Evolutionary conservation across 208 protist genomes (phyloP), one percentile per base, ranked within the genome.

Genomic region (Leishmania mexicana): DNA sequence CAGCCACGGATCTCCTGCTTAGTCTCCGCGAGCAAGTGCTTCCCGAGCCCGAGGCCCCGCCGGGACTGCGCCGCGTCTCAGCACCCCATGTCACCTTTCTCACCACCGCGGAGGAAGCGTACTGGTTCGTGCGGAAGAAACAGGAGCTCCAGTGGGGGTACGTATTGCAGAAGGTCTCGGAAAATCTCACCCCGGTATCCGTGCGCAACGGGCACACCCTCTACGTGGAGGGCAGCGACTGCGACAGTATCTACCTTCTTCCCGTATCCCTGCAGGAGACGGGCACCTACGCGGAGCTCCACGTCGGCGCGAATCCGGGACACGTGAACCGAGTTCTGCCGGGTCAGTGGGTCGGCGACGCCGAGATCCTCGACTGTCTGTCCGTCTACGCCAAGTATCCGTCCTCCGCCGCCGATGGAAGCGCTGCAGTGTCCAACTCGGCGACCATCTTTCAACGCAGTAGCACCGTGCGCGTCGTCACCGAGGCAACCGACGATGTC

Each of bases 281-380:
- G 42, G 5, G 54, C 31, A 76, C 60, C 15, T 80, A 76, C 31
- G 81, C 77, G 13, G 38, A 28, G 64, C 49, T 81, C 42, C 67
- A 71, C 4, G 83, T 68, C 0, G 76, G 75, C 24, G 49, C 8
- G 28, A 35, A 68, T 54, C 42, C n/a, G 6, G 42, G 7, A 35
- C 53, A 42, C 38, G 35, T 60, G 79, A 78, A 74, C n/a, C 78
- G 35, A n/a, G 84, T 90, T 0, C 15, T 68, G 40, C 73, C 68
- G 0, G 88, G 88, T 2, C 68, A 91, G 79, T 91, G 87, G 81
- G 82, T 91, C 19, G 88, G 88, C 38, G 88, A 91, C 47, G 83
- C 80, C 53, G 88, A 91, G 53, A 75, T 83, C 11, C 83, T 91
- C 42, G 83, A 84, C 57, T 77, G 82, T 31, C 17, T 73, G 17